A percentile compares a stretch with the other conserved stretches of the same genome.
Evolutionary conservation across 2,329 filamentous ascomycete species (phyloP).

Genomic region (Colletotrichum musicola): DNA sequence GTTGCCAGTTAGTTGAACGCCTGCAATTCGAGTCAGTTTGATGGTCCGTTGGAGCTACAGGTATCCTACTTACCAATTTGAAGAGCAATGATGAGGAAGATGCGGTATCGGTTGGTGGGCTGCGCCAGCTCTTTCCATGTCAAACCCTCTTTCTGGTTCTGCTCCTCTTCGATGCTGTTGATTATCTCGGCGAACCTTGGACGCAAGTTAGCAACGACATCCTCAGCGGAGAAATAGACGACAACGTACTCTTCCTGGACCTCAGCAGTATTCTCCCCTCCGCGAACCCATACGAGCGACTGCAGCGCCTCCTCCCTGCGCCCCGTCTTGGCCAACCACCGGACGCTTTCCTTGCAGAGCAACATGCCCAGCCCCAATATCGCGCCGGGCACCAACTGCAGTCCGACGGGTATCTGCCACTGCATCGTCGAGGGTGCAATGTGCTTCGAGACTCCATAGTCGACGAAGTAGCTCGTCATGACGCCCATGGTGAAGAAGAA

Average conservation of each 20-base stretch:
- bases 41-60: too few species aligned
- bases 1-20: conserved; percentile 62
- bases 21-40: conserved; percentile 28
- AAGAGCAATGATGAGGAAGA: conserved; percentile 63
- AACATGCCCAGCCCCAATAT: conserved; percentile 62
- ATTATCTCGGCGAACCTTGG: conserved; percentile 57
- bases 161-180: conserved; percentile 60
- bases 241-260: conserved; percentile 50
- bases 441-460: conserved; percentile 57
- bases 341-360: conserved; percentile 59
- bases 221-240: too few species aligned
- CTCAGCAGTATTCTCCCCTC: conserved; percentile 52
- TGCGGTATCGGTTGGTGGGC: conserved; percentile 60
- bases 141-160: conserved; percentile 57
- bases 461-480: conserved; percentile 58
- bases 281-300: conserved; percentile 64
- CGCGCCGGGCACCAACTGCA: conserved; percentile 61
- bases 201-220: not conserved
- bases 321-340: conserved; percentile 61
- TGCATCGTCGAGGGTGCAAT: conserved; percentile 54
- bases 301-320: conserved; percentile 59
- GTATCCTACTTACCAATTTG: conserved; percentile 53
- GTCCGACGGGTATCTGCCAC: conserved; percentile 63
- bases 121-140: conserved; percentile 60
- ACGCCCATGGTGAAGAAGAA: conserved; percentile 59